Evolutionary conservation across 1,284 basidiomycete species (phyloP).

Genomic region (Baeospora myosura): DNA sequence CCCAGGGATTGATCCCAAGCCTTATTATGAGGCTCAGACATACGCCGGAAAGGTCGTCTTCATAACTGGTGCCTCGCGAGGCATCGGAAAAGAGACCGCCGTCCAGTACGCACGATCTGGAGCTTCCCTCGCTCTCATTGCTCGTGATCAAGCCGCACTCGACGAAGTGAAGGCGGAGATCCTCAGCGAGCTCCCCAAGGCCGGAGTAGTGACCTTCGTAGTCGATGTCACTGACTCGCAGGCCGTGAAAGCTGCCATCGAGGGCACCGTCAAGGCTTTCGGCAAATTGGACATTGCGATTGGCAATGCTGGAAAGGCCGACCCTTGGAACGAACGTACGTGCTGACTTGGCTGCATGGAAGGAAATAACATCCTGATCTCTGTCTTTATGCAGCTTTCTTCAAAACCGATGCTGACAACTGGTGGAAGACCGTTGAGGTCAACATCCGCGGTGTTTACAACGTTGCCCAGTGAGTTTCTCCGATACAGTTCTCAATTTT

Average conservation of each 20-base stretch:
- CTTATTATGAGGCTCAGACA: not conserved
- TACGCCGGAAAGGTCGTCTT: slow-evolving; percentile 5
- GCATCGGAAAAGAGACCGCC: slow-evolving; percentile 8
- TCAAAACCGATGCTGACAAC: not conserved
- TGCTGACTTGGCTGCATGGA: not conserved
- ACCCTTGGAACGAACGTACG: not conserved
- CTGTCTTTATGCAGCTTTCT: not conserved
- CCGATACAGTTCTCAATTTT: not conserved
- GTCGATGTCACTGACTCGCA: slow-evolving; percentile 1
- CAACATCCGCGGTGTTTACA: not conserved
- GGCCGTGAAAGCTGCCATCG: not conserved
- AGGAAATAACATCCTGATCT: not conserved
- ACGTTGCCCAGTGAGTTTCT: not conserved
- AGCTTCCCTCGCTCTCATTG: slow-evolving; percentile 3
- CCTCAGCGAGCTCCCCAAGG: not conserved
- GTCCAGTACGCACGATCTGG: slow-evolving; percentile 7
- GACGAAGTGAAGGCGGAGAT: slow-evolving; percentile 1
- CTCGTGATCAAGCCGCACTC: slow-evolving; percentile 3
- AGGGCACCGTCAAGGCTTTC: slow-evolving; percentile 1
- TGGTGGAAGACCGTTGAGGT: slow-evolving; percentile 1
- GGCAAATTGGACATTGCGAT: slow-evolving; percentile 4
- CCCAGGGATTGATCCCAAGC: slow-evolving; percentile 2
- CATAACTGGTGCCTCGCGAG: slow-evolving; percentile 6
- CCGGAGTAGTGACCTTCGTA: not conserved
- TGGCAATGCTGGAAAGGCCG: slow-evolving; percentile 2